Base-by-base conservation (phyloP, 2,329 filamentous ascomycete genomes). In the Aureobasidium sp. region DNA sequence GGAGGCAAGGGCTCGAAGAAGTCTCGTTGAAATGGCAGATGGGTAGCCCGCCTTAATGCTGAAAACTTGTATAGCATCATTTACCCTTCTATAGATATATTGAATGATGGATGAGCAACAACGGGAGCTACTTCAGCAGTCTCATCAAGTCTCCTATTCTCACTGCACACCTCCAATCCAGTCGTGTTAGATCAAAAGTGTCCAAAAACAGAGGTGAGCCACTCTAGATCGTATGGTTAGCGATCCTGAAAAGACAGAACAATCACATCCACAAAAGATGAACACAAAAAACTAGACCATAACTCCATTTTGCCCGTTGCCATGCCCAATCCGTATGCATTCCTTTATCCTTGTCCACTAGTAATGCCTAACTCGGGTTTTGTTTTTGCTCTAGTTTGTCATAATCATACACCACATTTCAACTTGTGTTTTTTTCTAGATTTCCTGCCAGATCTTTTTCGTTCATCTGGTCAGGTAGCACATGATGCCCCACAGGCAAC, bases 401-500 rank as follows among this genome's bases (percentile, higher is more conserved):
- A 39, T 27, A 22, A 39, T 25, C 6, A 25, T 39, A 9, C 12
- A 22, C 39, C 31, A 36, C 34, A 20, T 36, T 52, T 22, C 14
- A 22, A 39, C 34, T 27, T 51, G n/a, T 27, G 39, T 34, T 7
- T 52, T 31, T 36, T 5, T 22, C 22, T 25, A 25, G 22, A 3
- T 25, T 39, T 52, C 34, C 9, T 25, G 34, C 39, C 39, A 25
- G 20, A 37, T 37, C 17, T 29, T 5, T 27, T 11, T 29, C 27
- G 31, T 60, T 60, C 36, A 49, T 55, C 62, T 52, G 37, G 78
- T 78, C 61, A 85, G 69, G 70, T 81, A 84, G 42, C 77, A 78
- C 74, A 86, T 79, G 25, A 85, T 69, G 8, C 77, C 79, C 84
- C 84, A 87, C 5, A 86, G 67, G 0, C 78, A 81, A 53, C 79